Conservation (phyloP, 768 basidiomycete species). For the Candolleomyces efflorescens region DNA sequence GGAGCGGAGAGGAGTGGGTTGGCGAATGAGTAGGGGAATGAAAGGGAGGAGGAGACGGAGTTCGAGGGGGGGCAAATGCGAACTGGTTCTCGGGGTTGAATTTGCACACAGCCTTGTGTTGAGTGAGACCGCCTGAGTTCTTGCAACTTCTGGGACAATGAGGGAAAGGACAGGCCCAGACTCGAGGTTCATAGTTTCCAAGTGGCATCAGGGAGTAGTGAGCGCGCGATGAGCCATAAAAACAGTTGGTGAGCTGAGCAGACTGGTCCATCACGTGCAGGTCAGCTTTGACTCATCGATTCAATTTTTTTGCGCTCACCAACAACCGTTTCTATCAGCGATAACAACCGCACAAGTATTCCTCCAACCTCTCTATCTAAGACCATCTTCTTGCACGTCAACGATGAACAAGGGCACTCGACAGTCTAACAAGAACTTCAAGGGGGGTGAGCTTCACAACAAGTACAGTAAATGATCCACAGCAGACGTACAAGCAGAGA, state of each 20-base stretch:
- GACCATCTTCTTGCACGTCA: neutral
- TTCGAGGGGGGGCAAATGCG: neutral
- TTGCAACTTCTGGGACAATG: neutral
- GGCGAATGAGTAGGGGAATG: too few species aligned
- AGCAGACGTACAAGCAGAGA: neutral
- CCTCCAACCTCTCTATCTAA: too few species aligned
- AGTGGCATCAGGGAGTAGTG: neutral
- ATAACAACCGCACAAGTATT: too few species aligned
- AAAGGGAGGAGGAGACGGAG: neutral
- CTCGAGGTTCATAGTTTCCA: neutral
- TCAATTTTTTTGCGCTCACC: neutral
- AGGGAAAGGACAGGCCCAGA: neutral
- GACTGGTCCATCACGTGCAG: neutral
- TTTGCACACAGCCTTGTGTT: neutral
- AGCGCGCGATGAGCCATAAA: too few species aligned
- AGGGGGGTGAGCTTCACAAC: neutral
- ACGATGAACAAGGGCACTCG: neutral
- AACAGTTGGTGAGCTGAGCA: too few species aligned
- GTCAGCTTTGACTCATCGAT: neutral
- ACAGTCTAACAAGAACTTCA: neutral
- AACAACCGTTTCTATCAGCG: too few species aligned
- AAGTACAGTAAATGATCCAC: neutral
- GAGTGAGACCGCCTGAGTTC: neutral
- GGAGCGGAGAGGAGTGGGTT: too few species aligned
- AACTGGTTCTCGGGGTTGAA: neutral